Percentiles rank a stretch among this genome's conserved stretches.
phyloP scores from a whole-genome alignment of 1,139 yeast species.

The Yamadazyma spencermartinsiae region DNA sequence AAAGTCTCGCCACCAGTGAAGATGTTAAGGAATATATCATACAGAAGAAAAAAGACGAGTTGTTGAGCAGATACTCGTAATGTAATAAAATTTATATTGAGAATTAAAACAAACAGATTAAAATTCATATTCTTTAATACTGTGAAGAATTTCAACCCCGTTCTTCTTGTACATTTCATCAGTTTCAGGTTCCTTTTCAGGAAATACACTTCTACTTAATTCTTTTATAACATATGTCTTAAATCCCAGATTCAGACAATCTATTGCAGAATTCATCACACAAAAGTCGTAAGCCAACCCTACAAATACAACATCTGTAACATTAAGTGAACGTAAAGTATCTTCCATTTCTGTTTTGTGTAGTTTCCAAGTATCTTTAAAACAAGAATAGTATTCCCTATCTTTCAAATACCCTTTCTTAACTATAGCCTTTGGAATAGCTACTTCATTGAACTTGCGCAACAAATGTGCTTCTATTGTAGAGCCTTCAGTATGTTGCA shows the following conservation, averaged over 20 bases:
- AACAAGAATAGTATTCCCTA: conserved; percentile 89
- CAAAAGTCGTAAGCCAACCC: conserved; percentile 90
- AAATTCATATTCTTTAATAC: conserved; percentile 11
- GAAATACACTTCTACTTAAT: conserved; percentile 41
- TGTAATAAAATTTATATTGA: neutral
- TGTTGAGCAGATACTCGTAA: conserved; percentile 31
- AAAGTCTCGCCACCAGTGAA: conserved; percentile 36
- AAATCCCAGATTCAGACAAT: conserved; percentile 62
- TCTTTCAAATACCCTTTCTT: conserved; percentile 71
- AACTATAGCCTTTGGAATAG: conserved; percentile 43
- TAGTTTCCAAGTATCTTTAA: conserved; percentile 73
- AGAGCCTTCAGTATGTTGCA: conserved; percentile 69
- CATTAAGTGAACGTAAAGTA: conserved; percentile 41
- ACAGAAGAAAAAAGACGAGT: conserved; percentile 43
- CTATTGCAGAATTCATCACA: conserved; percentile 73
- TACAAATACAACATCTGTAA: conserved; percentile 67
- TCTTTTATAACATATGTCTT: conserved; percentile 60
- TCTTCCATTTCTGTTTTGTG: conserved; percentile 66
- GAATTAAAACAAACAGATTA: conserved; percentile 4
- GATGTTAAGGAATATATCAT: conserved; percentile 51
- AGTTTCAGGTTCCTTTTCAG: conserved; percentile 29
- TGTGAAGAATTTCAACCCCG: conserved; percentile 27
- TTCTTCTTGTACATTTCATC: conserved; percentile 27
- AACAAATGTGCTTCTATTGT: conserved; percentile 52
- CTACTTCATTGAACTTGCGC: conserved; percentile 23